Evolutionary conservation across 2,329 filamentous ascomycete genomes (phyloP).

Genomic region (Pseudocercospora macadamiae): DNA sequence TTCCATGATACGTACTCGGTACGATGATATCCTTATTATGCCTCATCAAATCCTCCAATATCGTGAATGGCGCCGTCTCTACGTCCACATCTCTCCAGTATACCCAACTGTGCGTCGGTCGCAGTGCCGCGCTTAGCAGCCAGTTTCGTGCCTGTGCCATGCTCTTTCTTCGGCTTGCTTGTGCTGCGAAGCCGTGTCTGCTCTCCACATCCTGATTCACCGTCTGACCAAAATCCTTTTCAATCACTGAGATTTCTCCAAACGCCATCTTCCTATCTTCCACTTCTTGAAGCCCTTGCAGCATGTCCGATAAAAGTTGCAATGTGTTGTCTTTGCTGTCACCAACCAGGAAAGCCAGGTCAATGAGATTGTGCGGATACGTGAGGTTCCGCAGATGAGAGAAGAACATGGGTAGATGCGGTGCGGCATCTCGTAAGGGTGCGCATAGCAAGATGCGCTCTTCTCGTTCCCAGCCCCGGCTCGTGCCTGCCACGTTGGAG

Average conservation of each 20-base stretch:
- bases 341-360: slow-evolving; percentile 93
- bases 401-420: slow-evolving; percentile 97
- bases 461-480: slow-evolving; percentile 92
- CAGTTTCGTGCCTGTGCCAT: slow-evolving; percentile 99
- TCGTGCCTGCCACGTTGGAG: slow-evolving; percentile 85
- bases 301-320: slow-evolving; percentile 70
- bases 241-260: slow-evolving; percentile 95
- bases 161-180: slow-evolving; percentile 88
- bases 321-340: slow-evolving; percentile 95
- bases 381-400: slow-evolving; percentile 95
- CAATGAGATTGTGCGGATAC: slow-evolving; percentile 94
- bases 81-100: slow-evolving; percentile 99
- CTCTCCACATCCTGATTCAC: slow-evolving; percentile 98
- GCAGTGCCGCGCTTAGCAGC: slow-evolving; percentile 88
- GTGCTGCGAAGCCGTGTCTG: slow-evolving; percentile 93
- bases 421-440: slow-evolving; percentile 86
- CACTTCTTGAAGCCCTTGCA: slow-evolving; percentile 79
- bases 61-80: slow-evolving; percentile 94
- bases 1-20: slow-evolving; percentile 73
- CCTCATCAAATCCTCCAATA: slow-evolving; percentile 95
- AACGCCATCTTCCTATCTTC: slow-evolving; percentile 80
- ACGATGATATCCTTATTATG: slow-evolving; percentile 99
- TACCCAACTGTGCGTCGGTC: slow-evolving; percentile 97
- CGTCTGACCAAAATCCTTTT: slow-evolving; percentile 98
- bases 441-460: slow-evolving; percentile 95